phyloP scores from a whole-genome alignment of 2,329 filamentous ascomycete genomes.

The Fusarium sp. region DNA sequence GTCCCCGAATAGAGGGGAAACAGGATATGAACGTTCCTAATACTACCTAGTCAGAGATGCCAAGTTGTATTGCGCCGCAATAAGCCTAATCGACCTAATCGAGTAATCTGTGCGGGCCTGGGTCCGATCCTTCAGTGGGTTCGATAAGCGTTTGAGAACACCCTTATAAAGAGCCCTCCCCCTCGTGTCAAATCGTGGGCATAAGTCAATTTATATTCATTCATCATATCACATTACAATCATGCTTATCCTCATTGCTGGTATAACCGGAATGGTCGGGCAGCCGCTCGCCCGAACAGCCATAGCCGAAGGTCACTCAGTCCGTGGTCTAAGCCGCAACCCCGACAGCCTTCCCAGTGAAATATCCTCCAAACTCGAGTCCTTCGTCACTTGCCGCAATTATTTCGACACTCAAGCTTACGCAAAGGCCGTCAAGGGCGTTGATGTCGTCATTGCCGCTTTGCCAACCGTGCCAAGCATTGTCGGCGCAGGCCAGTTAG shows the following conservation, averaged over 20 bases:
- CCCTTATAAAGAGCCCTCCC: background rate
- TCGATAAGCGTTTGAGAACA: background rate
- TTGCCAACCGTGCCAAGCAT: constrained; percentile 4
- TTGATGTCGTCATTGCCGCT: constrained; percentile 4
- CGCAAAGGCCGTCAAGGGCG: background rate
- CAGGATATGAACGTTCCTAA: background rate
- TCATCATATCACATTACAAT: accelerated
- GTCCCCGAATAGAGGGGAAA: background rate
- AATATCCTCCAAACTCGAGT: background rate
- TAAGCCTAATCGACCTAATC: background rate
- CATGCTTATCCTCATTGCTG: constrained; percentile 13
- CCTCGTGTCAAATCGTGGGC: background rate
- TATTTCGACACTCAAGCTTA: background rate
- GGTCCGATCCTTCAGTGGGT: background rate
- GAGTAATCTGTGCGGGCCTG: background rate
- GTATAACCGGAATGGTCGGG: constrained; percentile 17
- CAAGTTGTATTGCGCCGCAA: background rate
- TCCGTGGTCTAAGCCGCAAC: constrained; percentile 11
- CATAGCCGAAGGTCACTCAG: background rate
- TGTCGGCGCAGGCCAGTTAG: constrained; percentile 4
- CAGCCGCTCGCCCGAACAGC: constrained; percentile 8
- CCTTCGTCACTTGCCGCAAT: background rate
- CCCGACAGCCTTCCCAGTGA: background rate
- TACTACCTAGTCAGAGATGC: background rate
- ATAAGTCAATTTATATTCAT: accelerated